Base-by-base conservation (phyloP, 2,329 filamentous ascomycete genomes). In the Botrytis byssoidea region DNA sequence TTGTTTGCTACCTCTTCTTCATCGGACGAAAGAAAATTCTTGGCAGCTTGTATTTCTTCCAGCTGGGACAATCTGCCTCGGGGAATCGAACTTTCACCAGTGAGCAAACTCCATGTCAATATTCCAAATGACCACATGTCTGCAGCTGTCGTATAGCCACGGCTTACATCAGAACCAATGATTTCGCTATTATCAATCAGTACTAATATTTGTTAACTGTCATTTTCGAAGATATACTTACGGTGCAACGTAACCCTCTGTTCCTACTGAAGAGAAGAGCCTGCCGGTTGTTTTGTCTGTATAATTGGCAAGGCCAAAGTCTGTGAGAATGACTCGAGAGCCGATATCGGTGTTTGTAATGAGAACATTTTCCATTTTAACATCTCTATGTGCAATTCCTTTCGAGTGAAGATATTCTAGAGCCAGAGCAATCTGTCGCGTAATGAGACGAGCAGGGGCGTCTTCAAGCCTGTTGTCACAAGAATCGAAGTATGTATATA, bases 321-420 rank as follows among this genome's bases (percentile, higher is more conserved):
- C 80, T 48, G 80, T 80, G 40, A 81, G 71, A 14, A 81, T 73
- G 29, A 81, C 78, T 35, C 80, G 77, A 61, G 77, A 76, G 29
- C 79, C 80, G 72, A 79, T 77, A 37, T 76, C 75, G 12, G 75
- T 80, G 29, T 79, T 76, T 73, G 76, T 78, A 29, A 81, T 74
- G 16, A 81, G 77, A 35, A 81, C 74, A 61, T 81, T 81, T 65
- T 81, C 80, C 42, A 76, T 77, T 67, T 81, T 81, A 46, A 81
- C 76, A 68, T 81, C 80, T 66, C 80, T 72, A 55, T 81, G 80
- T 44, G 74, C 78, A 60, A 81, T 76, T 20, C 76, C 73, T 42
- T 79, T 76, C 0, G 75, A 76, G 71, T 81, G 80, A 42, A 81
- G 71, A 69, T 78, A 79, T 35, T 80, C 66, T 4, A 81, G 63